Evolutionary conservation across 495 filamentous ascomycete species (phyloP).

Genomic region (Xylaria flabelliformis): DNA sequence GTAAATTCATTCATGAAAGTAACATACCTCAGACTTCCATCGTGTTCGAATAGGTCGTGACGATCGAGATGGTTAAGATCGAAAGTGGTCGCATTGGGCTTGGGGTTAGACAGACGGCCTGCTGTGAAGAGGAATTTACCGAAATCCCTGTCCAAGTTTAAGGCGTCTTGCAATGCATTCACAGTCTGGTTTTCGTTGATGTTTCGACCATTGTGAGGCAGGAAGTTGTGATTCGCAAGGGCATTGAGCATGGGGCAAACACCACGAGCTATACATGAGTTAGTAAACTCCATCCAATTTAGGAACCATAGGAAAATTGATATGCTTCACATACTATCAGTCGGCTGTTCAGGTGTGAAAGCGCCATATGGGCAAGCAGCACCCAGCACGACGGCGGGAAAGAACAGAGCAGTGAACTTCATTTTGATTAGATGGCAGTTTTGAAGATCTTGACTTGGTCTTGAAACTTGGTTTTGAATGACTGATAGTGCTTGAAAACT

Average conservation of each 20-base stretch:
- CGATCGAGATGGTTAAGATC: constrained; percentile 54
- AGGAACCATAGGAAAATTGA: not conserved
- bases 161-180: constrained; percentile 45
- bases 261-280: constrained; percentile 35
- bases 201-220: constrained; percentile 47
- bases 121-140: constrained; percentile 47
- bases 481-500: not conserved
- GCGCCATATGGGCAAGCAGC: constrained; percentile 17
- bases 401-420: constrained; percentile 23
- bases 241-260: constrained; percentile 52
- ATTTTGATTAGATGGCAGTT: constrained; percentile 5
- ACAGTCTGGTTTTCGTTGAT: constrained; percentile 44
- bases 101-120: constrained; percentile 54
- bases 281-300: constrained; percentile 13
- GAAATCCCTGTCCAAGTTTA: constrained; percentile 52
- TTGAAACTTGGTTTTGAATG: not conserved
- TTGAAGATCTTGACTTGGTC: constrained; percentile 3
- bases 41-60: constrained; percentile 59
- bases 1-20: not conserved
- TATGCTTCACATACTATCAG: constrained; percentile 16
- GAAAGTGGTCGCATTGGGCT: constrained; percentile 57
- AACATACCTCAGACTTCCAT: constrained; percentile 57
- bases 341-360: constrained; percentile 7
- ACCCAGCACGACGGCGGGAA: constrained; percentile 16
- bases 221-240: constrained; percentile 47